Evolutionary conservation across 805 yeast species (phyloP).

Genomic region (Cyberlindnera euphorbiiphila): DNA sequence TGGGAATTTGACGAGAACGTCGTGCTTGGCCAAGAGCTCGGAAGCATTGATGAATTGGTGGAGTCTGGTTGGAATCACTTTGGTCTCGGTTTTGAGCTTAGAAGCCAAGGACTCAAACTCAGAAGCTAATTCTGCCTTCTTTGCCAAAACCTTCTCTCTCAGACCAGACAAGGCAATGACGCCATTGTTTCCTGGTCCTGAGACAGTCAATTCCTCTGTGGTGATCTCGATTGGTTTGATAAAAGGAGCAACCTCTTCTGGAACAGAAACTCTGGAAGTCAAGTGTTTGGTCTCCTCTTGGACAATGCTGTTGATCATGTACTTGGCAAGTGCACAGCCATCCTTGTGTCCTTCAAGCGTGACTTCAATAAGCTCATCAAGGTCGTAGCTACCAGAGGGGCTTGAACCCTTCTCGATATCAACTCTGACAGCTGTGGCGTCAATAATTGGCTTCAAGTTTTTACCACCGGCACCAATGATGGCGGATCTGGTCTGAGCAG

Average conservation of each 20-base stretch:
- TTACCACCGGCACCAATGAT: slow-evolving; percentile 88
- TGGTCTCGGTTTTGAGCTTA: slow-evolving; percentile 49
- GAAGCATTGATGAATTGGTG: slow-evolving; percentile 65
- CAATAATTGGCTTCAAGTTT: slow-evolving; percentile 74
- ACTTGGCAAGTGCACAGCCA: slow-evolving; percentile 72
- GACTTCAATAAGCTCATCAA: slow-evolving; percentile 55
- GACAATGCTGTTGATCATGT: slow-evolving; percentile 66
- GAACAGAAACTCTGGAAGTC: slow-evolving; percentile 45
- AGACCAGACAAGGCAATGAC: slow-evolving; percentile 63
- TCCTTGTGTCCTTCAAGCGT: slow-evolving; percentile 79
- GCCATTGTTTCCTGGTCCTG: slow-evolving; percentile 35
- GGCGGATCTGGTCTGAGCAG: slow-evolving; percentile 70
- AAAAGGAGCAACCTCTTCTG: slow-evolving; percentile 30
- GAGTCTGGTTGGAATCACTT: slow-evolving; percentile 60
- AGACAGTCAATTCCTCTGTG: slow-evolving; percentile 26
- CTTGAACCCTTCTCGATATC: slow-evolving; percentile 53
- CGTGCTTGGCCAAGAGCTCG: slow-evolving; percentile 47
- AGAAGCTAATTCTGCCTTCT: slow-evolving; percentile 48
- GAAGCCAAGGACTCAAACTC: slow-evolving; percentile 41
- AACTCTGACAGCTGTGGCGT: slow-evolving; percentile 60
- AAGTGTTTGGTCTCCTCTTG: slow-evolving; percentile 65
- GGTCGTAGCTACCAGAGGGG: slow-evolving; percentile 49
- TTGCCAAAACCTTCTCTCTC: slow-evolving; percentile 56
- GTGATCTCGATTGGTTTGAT: slow-evolving; percentile 31
- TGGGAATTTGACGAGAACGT: slow-evolving; percentile 59